Evolutionary conservation across 192 early-diverging fungal genomes (phyloP).

Genomic region (Allomyces arbusculus): DNA sequence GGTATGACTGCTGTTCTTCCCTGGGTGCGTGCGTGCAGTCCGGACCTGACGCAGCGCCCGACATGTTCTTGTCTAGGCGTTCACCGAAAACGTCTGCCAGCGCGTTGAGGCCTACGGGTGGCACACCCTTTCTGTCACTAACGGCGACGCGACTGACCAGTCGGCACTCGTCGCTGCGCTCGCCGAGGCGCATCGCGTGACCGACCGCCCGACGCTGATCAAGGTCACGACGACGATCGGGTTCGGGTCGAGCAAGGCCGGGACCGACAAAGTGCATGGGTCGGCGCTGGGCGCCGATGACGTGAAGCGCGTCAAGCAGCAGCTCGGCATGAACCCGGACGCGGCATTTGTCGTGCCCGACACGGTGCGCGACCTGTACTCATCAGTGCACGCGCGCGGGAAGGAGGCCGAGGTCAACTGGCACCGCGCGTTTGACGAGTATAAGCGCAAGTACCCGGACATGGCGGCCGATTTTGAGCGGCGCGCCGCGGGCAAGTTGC

Average conservation of each 20-base stretch:
- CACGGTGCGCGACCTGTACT: conserved; percentile 31
- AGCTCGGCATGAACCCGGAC: conserved; percentile 64
- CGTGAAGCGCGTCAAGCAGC: conserved; percentile 55
- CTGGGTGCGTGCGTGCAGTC: neutral
- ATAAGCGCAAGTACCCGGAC: conserved; percentile 44
- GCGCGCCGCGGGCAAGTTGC: conserved; percentile 44
- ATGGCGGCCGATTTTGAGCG: conserved; percentile 50
- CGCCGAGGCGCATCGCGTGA: conserved; percentile 61
- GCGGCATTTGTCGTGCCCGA: conserved; percentile 48
- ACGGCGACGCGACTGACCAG: conserved; percentile 62
- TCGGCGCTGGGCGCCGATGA: conserved; percentile 56
- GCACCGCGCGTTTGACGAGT: conserved; percentile 49
- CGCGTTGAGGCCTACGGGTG: conserved; percentile 86
- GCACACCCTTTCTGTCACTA: conserved; percentile 52
- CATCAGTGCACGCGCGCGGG: conserved; percentile 31
- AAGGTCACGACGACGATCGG: conserved; percentile 85
- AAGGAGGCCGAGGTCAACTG: conserved; percentile 46
- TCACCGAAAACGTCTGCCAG: conserved; percentile 76
- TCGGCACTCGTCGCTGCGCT: conserved; percentile 51
- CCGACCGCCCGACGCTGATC: conserved; percentile 75
- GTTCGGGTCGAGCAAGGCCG: conserved; percentile 69
- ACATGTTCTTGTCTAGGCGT: conserved; percentile 29
- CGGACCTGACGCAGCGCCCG: conserved; percentile 7
- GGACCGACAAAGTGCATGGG: conserved; percentile 85
- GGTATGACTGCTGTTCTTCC: no score